Percentiles rank a stretch among this genome's conserved stretches.
Conservation (phyloP, 202 grass and related monocot species). For the Eragrostis tef region DNA sequence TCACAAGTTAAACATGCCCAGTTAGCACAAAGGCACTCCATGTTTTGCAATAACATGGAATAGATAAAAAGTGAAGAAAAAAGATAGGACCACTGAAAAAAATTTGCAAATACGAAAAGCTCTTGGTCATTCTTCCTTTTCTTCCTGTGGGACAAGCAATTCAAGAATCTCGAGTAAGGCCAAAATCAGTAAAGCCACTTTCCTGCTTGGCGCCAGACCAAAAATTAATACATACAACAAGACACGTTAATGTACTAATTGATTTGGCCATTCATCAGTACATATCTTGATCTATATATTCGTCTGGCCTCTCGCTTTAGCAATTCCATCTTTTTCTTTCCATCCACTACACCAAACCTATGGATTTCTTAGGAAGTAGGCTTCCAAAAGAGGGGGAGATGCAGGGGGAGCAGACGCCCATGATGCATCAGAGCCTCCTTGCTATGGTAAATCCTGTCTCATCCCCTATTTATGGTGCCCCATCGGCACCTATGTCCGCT, state of each 20-base stretch:
- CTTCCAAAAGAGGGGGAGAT: neutral
- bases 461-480: neutral
- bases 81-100: neutral
- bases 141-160: neutral
- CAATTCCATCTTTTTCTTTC: neutral
- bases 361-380: neutral
- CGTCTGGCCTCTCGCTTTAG: neutral
- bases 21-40: neutral
- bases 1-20: neutral
- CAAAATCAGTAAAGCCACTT: neutral
- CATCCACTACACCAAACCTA: neutral
- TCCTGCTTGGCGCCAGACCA: neutral
- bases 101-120: neutral
- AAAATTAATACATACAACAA: neutral
- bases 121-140: neutral
- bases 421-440: neutral
- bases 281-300: neutral
- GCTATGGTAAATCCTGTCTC: neutral
- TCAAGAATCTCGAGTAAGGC: neutral
- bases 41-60: neutral
- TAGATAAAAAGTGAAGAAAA: neutral
- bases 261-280: neutral
- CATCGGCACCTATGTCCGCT: neutral
- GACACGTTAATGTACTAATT: neutral
- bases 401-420: neutral